Evolutionary conservation across 176 grass and related monocot species (phyloP), one percentile per base, ranked within the genome.

Genomic region (Carex littledalei): DNA sequence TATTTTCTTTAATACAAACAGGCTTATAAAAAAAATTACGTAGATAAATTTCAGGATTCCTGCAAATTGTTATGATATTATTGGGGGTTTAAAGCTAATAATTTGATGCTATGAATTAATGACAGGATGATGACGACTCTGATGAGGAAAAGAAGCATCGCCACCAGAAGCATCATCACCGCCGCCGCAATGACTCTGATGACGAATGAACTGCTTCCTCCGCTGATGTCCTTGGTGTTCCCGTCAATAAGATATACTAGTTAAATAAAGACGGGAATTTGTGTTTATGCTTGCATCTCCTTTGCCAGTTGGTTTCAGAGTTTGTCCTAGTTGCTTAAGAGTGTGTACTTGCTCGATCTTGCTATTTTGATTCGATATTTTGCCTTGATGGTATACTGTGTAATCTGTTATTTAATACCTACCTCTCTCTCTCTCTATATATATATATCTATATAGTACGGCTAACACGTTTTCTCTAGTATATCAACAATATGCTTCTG

Each of bases 101-200:
- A 8, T 60, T 60, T 39, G 55, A 67, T 22, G 0, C 80, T 50
- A 24, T 87, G 63, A 18, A 15, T 13, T 29, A 60, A 61, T 85
- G 41, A 67, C 65, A 24, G 49, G 64, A 90, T 84, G 90, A 91
- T 57, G 86, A 91, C 12, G 84, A 87, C 63, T 91, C 87, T 3
- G 91, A 92, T 22, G 91, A 92, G 57, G 91, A 92, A 69, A 91
- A 92, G 70, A 91, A 93, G 87, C 57, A 81, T 2, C 89, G 75
- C 47, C 39, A 81, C 16, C 73, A 89, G 53, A 87, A 87, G 86
- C 88, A 92, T 22, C 88, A 86, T 76, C 87, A 94, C 81, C 83
- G 79, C 12, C 89, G 84, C 57, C 89, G 84, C 37, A 85, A 88
- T 1, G 22, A 84, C 56, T 93, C 87, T 0, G 85, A 91, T 26